Conservation (phyloP, 306 rosid species). For the Albizia julibrissin region DNA sequence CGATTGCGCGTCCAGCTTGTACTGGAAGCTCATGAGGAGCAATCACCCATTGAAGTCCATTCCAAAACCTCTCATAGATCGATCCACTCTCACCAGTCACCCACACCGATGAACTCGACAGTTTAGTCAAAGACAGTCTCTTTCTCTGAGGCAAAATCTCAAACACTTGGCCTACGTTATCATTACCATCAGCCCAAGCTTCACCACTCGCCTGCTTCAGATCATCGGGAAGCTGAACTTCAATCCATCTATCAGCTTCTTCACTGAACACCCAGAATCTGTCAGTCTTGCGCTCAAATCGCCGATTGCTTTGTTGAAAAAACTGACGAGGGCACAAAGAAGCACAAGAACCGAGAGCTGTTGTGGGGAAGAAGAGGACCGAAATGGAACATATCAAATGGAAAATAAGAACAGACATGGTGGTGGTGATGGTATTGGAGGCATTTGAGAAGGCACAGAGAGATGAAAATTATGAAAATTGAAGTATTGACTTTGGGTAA, state of each 20-base stretch:
- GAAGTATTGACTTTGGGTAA: slow-evolving; percentile 32
- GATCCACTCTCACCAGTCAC: slow-evolving; percentile 87
- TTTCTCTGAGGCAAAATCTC: slow-evolving; percentile 56
- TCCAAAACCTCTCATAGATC: slow-evolving; percentile 95
- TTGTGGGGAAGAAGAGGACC: background rate
- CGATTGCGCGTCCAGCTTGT: slow-evolving; percentile 56
- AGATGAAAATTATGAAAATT: slow-evolving; percentile 23
- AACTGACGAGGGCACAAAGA: slow-evolving; percentile 60
- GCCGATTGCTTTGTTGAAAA: slow-evolving; percentile 42
- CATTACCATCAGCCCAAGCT: background rate
- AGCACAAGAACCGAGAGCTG: slow-evolving; percentile 41
- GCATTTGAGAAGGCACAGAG: slow-evolving; percentile 33
- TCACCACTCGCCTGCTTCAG: slow-evolving; percentile 23
- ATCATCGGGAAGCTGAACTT: slow-evolving; percentile 75
- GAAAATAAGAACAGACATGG: slow-evolving; percentile 34
- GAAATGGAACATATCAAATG: slow-evolving; percentile 32
- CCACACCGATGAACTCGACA: slow-evolving; percentile 84
- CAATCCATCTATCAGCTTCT: slow-evolving; percentile 72
- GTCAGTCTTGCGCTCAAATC: slow-evolving; percentile 76
- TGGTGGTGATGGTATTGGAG: slow-evolving; percentile 44
- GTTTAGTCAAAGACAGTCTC: slow-evolving; percentile 75
- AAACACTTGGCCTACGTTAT: background rate
- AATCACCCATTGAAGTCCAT: slow-evolving; percentile 89
- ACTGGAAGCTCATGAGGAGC: slow-evolving; percentile 88
- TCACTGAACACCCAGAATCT: slow-evolving; percentile 83